A percentile compares a stretch with the other conserved stretches of the same genome.
Conservation (phyloP, 495 filamentous ascomycete species). For the Penicillium maclennaniae region DNA sequence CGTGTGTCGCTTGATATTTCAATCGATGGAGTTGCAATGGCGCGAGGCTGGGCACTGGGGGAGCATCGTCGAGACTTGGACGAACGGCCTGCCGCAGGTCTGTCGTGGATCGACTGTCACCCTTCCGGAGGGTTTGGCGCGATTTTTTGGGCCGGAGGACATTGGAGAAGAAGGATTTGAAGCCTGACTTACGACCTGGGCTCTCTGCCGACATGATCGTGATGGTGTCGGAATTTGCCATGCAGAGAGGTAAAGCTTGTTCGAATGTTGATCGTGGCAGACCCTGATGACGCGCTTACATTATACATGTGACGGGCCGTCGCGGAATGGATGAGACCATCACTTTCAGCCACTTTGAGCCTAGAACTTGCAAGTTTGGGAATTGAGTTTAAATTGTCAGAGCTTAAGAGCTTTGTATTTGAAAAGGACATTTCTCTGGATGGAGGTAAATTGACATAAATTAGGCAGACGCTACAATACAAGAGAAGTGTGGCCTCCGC, state of each 20-base stretch:
- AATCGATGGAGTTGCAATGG: conserved; percentile 37
- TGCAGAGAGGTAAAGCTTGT: neutral
- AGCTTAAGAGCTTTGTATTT: neutral
- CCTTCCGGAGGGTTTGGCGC: conserved; percentile 44
- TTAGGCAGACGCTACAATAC: conserved; percentile 19
- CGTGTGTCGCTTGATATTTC: conserved; percentile 34
- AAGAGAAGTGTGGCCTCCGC: conserved; percentile 3
- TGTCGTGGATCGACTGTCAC: conserved; percentile 28
- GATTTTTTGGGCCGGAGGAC: conserved; percentile 45
- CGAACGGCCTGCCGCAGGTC: conserved; percentile 29
- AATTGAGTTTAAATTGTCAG: neutral
- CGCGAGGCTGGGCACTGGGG: conserved; percentile 35
- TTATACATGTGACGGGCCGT: conserved; percentile 7
- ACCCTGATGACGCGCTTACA: neutral
- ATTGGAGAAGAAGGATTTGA: conserved; percentile 33
- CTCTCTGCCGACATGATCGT: conserved; percentile 35
- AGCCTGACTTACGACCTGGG: conserved; percentile 32
- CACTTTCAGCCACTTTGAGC: conserved; percentile 2
- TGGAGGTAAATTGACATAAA: too few relatives aligned
- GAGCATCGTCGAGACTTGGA: conserved; percentile 27
- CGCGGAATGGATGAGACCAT: conserved; percentile 3
- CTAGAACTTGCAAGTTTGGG: neutral
- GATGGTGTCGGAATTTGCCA: neutral
- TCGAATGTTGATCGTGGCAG: neutral
- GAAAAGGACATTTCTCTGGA: neutral